Evolutionary conservation across 768 basidiomycete species (phyloP), one percentile per base, ranked within the genome.

Genomic region (Russula vinacea): DNA sequence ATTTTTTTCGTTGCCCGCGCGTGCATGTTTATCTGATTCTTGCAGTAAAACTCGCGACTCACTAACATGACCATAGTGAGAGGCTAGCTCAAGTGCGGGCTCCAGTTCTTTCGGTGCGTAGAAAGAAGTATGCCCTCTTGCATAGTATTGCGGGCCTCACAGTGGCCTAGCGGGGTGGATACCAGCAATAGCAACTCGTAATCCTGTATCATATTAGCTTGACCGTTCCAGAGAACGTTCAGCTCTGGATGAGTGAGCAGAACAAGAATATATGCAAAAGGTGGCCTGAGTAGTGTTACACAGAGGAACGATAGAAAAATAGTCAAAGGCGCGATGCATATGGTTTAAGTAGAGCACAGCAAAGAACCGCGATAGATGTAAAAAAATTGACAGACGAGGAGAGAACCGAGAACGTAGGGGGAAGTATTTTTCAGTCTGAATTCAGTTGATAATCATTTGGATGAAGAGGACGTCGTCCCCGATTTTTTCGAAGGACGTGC

Each of bases 321-420:
- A 35, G 29, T 5, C 29, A 35, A 7, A 35, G 35, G 1, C 35
- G 44, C 16, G 51, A 19, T 37, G 44, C 24, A 44, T 39, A 37
- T 42, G 1, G 17, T 33, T 14, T 33, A 37, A n/a, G 10, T 11
- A 4, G 49, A 29, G 52, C 37, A 64, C 26, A 47, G 42, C 42
- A 54, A 53, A 58, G 39, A 26, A 40, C 37, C 3, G 47, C 16
- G 16, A 26, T 35, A 62, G 56, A 22, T 32, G 56, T 45, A 17
- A 39, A 37, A 45, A 52, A 53, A 40, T 10, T 35, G 5, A 58
- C 19, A 10, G 11, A 39, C 56, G 26, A 22, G 39, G 10, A 2
- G 24, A 29, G 26, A 64, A 64, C 51, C 51, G 58, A 47, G 56
- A 52, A 59, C n/a, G 37, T 22, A 40, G 10, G 7, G 16, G n/a